A percentile compares a stretch with the other conserved stretches of the same genome.
These are phyloP conservation scores for Bauhinia variegata DNA, from an alignment of 306 rosid genomes.

Conservation along the genomic window DNA sequence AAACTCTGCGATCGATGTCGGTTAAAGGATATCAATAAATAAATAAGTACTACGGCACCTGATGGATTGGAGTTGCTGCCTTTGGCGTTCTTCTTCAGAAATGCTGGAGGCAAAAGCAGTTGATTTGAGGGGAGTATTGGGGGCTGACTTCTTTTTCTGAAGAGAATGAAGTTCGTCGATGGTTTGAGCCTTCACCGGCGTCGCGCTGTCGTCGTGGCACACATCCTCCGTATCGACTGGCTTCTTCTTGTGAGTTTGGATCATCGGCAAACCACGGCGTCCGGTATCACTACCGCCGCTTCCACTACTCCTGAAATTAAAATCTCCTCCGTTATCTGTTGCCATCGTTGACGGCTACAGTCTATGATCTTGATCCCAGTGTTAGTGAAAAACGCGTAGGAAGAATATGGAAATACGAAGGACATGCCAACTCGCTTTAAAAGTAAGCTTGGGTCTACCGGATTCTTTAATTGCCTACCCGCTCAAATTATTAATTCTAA, in stretches of 20 bases:
- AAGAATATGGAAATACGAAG: too few species aligned
- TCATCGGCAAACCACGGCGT: slow-evolving; percentile 53
- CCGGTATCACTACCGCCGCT: slow-evolving; percentile 5
- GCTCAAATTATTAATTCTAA: too few species aligned
- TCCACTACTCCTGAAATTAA: slow-evolving; percentile 35
- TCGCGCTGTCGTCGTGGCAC: slow-evolving; percentile 69
- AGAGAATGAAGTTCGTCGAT: slow-evolving; percentile 75
- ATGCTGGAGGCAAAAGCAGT: slow-evolving; percentile 37
- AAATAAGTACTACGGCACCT: slow-evolving; percentile 39
- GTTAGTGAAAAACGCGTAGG: too few species aligned
- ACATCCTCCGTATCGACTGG: slow-evolving; percentile 37
- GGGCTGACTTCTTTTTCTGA: slow-evolving; percentile 70
- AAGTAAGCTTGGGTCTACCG: too few species aligned
- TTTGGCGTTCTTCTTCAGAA: slow-evolving; percentile 59
- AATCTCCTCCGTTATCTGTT: slow-evolving; percentile 37
- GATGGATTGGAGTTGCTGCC: slow-evolving; percentile 77
- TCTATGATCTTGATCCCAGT: too few species aligned
- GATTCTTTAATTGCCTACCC: too few species aligned
- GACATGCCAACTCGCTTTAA: too few species aligned
- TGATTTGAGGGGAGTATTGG: slow-evolving; percentile 53
- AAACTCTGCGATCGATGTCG: too few species aligned
- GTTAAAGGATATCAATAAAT: too few species aligned
- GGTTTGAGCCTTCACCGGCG: slow-evolving; percentile 67
- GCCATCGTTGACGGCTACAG: too few species aligned
- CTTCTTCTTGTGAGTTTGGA: slow-evolving; percentile 45